Evolutionary conservation across 2,329 filamentous ascomycete genomes (phyloP).

Genomic region (Lithohypha guttulata): DNA sequence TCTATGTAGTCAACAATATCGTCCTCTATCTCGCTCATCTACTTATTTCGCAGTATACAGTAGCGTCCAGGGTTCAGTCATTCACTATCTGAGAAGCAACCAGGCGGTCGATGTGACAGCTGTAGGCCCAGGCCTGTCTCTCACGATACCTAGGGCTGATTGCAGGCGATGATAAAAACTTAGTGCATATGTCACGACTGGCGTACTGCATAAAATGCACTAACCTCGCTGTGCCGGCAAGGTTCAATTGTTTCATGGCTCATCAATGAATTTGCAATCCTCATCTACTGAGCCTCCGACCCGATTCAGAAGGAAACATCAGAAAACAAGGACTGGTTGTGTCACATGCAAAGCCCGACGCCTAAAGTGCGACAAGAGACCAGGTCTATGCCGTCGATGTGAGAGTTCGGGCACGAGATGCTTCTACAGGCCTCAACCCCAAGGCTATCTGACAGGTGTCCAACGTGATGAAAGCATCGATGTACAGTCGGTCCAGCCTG

Average conservation of each 20-base stretch:
- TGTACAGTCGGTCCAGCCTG: neutral
- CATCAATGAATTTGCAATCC: constrained; percentile 5
- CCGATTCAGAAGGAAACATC: constrained; percentile 9
- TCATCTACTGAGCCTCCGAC: neutral
- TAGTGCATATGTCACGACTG: neutral
- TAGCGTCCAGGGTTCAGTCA: neutral
- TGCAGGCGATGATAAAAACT: neutral
- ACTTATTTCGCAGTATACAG: no score
- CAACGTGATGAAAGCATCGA: no score
- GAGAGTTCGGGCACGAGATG: neutral
- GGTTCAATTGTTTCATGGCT: constrained; percentile 4
- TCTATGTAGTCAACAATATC: no score
- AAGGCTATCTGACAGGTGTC: no score
- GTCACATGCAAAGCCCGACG: constrained; percentile 21
- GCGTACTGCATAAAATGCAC: neutral
- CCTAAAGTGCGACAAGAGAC: constrained; percentile 26
- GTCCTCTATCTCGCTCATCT: no score
- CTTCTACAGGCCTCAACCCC: constrained; percentile 4
- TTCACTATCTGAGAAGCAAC: neutral
- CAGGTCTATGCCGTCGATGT: constrained; percentile 15
- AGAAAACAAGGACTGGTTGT: constrained; percentile 17
- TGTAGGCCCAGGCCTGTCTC: no score
- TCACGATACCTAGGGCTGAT: no score
- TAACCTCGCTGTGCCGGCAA: neutral
- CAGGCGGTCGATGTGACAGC: no score